These are phyloP conservation scores for Phytophthora sp. DNA, from an alignment of 352 stramenopile species.

Conservation along the genomic window DNA sequence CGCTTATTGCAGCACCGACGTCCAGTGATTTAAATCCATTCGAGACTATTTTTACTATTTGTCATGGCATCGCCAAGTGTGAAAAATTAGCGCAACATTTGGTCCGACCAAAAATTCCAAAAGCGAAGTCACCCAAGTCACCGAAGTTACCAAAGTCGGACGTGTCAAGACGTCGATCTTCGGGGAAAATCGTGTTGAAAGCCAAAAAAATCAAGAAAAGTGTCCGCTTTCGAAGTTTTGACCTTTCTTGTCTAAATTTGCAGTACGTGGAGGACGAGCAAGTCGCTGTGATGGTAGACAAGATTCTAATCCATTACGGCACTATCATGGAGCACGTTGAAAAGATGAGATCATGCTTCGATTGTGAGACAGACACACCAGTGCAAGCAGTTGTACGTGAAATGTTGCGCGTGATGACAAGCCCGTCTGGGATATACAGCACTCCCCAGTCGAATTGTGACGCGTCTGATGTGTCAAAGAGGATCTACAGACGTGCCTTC, in stretches of 20 bases:
- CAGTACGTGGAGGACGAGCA: conserved; percentile 58
- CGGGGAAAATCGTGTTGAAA: conserved; percentile 20
- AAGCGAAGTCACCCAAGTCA: conserved; percentile 20
- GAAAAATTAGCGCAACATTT: conserved; percentile 44
- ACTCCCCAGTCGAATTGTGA: background rate
- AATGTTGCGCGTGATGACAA: conserved; percentile 33
- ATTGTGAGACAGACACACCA: conserved; percentile 1
- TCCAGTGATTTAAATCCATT: conserved; percentile 31
- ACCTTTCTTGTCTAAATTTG: conserved; percentile 67
- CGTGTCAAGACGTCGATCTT: conserved; percentile 12
- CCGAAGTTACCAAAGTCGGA: conserved; percentile 13
- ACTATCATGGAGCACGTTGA: conserved; percentile 47
- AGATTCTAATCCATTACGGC: conserved; percentile 49
- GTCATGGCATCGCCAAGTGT: conserved; percentile 44
- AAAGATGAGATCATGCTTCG: conserved; percentile 19
- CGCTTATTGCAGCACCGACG: conserved; percentile 4
- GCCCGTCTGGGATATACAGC: conserved; percentile 15
- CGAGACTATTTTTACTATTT: conserved; percentile 36
- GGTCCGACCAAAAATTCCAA: conserved; percentile 27
- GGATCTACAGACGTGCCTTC: conserved; percentile 40
- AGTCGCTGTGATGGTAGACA: conserved; percentile 50
- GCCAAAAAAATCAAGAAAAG: conserved; percentile 42
- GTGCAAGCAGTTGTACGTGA: conserved; percentile 21
- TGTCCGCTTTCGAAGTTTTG: conserved; percentile 72
- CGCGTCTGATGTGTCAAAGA: conserved; percentile 5